Evolutionary conservation across 371 early-diverging fungal genomes (phyloP), one percentile per base, ranked within the genome.

Genomic region (Apophysomyces trapeziformis): DNA sequence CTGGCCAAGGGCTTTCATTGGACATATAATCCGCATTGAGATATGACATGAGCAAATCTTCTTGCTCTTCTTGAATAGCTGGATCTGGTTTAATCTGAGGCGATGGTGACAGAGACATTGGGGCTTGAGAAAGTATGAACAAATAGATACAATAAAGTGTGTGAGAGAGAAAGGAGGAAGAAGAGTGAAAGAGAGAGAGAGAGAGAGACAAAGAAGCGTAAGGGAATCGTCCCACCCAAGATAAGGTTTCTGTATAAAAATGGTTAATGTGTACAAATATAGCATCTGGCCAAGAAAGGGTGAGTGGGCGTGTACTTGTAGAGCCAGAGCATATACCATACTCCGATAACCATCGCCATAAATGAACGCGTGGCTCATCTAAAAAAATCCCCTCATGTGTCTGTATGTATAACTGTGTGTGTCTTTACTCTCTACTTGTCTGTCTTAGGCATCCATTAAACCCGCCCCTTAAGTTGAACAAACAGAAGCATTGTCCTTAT

Each of bases 41-140:
- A 39, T 77, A 77, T 8, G 78, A 77, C 68, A 75, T 67, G 11
- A 77, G 35, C 9, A 77, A 32, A 44, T 77, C 78, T 13, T 77
- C 78, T 60, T 69, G 72, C 38, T 77, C 74, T 61, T 76, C 77
- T n/a, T 57, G 16, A 50, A 65, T 47, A 9, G 44, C 58, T 35
- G 63, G 71, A 37, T 70, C 75, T 26, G 62, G 39, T 37, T 64
- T 73, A 56, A 70, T 58, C 26, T 13, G 35, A 16, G 45, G 58
- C 63, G 62, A 16, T 61, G 56, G 65, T 38, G 56, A 54, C 13
- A 44, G 47, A 47, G 32, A 38, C 13, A 63, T 44, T 36, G 14
- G 14, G 14, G 47, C 38, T 36, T 26, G n/a, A 11, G 18, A 8
- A 16, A 26, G 2, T 26, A 26, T 26, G 32, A 26, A 26, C 32